Evolutionary conservation across 1,284 basidiomycete genomes (phyloP).

Genomic region (Malassezia dermatis): DNA sequence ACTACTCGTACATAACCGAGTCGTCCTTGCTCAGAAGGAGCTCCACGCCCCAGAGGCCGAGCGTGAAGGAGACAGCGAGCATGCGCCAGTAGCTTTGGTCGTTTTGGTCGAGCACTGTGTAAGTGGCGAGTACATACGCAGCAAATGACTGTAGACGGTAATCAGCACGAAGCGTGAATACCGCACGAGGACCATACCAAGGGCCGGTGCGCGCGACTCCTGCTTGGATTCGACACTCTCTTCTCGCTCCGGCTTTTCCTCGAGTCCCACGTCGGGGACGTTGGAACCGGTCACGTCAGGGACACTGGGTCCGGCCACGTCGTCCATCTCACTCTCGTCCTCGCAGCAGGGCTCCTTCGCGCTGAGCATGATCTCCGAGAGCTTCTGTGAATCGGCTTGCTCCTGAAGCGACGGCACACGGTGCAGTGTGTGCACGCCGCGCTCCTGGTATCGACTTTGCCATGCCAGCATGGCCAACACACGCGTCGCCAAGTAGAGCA

Average conservation of each 20-base stretch:
- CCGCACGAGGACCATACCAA: slow-evolving; percentile 19
- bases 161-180: slow-evolving; percentile 43
- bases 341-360: slow-evolving; percentile 14
- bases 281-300: neutral
- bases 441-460: neutral
- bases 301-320: neutral
- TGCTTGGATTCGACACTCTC: slow-evolving; percentile 6
- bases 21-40: slow-evolving; percentile 34
- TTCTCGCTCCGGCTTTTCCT: neutral
- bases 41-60: slow-evolving; percentile 40
- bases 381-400: neutral
- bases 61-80: slow-evolving; percentile 39
- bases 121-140: slow-evolving; percentile 6
- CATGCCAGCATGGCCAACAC: slow-evolving; percentile 28
- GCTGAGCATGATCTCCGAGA: slow-evolving; percentile 2
- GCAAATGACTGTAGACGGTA: slow-evolving; percentile 41
- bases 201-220: slow-evolving; percentile 17
- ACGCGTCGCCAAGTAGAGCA: slow-evolving; percentile 41
- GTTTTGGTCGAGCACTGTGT: slow-evolving; percentile 34
- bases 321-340: neutral
- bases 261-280: neutral
- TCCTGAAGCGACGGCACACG: neutral
- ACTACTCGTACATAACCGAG: slow-evolving; percentile 14
- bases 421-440: neutral
- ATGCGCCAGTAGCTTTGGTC: slow-evolving; percentile 46